These are phyloP conservation scores for Ascochyta viciae-villosae DNA, from an alignment of 2,329 filamentous ascomycete genomes.

Conservation along the genomic window DNA sequence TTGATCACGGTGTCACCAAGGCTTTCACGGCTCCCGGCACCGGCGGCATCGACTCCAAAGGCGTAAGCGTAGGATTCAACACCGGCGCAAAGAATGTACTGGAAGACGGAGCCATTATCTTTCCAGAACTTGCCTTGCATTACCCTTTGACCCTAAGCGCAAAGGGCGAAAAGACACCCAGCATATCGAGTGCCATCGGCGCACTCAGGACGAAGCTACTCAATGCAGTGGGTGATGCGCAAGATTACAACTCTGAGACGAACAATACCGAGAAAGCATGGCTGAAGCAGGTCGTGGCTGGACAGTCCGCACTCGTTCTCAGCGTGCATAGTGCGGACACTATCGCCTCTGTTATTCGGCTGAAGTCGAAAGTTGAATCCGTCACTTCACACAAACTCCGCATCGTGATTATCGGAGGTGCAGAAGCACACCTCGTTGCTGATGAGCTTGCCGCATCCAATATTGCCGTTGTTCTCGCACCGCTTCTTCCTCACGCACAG, in stretches of 20 bases:
- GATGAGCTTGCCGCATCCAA: constrained; percentile 62
- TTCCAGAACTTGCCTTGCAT: constrained; percentile 47
- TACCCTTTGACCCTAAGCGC: constrained; percentile 61
- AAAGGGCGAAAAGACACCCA: constrained; percentile 53
- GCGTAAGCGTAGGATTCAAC: constrained; percentile 43
- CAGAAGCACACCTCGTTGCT: constrained; percentile 68
- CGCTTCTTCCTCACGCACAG: constrained; percentile 62
- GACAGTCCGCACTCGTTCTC: constrained; percentile 63
- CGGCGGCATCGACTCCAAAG: constrained; percentile 41
- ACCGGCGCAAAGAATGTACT: constrained; percentile 45
- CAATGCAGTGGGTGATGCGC: constrained; percentile 50
- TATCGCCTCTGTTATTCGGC: constrained; percentile 64
- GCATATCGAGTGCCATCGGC: constrained; percentile 60
- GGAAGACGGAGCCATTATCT: constrained; percentile 49
- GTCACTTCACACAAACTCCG: constrained; percentile 48
- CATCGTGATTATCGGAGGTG: constrained; percentile 67
- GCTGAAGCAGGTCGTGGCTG: constrained; percentile 62
- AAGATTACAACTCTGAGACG: constrained; percentile 26
- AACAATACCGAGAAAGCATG: constrained; percentile 51
- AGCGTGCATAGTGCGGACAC: constrained; percentile 69
- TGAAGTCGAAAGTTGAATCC: constrained; percentile 65
- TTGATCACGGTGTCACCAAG: constrained; percentile 47
- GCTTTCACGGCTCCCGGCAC: constrained; percentile 49
- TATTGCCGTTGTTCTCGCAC: constrained; percentile 67
- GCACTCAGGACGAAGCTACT: constrained; percentile 62